Evolutionary conservation across 306 rosid genomes (phyloP).

Genomic region (Styphnolobium japonicum): DNA sequence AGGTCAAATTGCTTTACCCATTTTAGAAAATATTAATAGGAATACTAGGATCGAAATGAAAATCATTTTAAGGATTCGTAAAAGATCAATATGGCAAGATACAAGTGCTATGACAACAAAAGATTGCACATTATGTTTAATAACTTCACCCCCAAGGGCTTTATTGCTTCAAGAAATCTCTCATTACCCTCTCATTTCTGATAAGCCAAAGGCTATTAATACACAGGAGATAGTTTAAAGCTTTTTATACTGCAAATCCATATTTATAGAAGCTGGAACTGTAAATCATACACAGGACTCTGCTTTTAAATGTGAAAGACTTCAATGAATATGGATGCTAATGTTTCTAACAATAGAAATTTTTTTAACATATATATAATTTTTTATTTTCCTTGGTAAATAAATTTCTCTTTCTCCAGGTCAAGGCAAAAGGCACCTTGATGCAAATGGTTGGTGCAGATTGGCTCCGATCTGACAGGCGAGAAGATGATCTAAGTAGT

Average conservation of each 20-base stretch:
- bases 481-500: slow-evolving; percentile 57
- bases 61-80: background rate
- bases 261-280: background rate
- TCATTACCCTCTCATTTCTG: background rate
- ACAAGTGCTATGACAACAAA: too few species aligned
- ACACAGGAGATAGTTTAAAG: background rate
- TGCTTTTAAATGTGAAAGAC: background rate
- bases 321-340: background rate
- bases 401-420: slow-evolving; percentile 32
- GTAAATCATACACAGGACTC: background rate
- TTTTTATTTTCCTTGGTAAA: background rate
- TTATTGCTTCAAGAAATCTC: too few species aligned
- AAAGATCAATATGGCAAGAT: too few species aligned
- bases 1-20: background rate
- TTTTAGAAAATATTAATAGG: background rate
- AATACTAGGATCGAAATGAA: background rate
- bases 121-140: background rate
- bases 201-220: background rate
- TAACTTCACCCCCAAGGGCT: background rate
- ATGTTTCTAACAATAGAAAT: background rate
- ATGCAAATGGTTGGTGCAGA: slow-evolving; percentile 80
- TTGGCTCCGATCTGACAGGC: slow-evolving; percentile 55
- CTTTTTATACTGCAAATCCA: background rate
- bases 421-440: slow-evolving; percentile 53
- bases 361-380: too few species aligned